Conservation (phyloP, 192 early-diverging fungal species). For the Geranomyces michiganensis region DNA sequence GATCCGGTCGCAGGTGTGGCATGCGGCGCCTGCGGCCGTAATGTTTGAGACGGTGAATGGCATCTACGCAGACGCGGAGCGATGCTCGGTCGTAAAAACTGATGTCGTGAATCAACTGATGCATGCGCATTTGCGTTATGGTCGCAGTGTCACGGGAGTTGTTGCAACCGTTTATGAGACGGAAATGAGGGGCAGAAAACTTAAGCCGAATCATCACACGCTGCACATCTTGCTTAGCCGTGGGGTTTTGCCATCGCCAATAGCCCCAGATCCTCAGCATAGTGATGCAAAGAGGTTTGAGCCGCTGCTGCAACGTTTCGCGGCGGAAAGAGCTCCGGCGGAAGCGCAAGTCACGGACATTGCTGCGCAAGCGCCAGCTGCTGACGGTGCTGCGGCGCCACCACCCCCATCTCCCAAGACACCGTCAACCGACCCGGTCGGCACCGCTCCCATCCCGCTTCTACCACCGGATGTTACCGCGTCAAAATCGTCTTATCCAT, state of each 20-base stretch:
- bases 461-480: neutral
- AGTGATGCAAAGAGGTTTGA: neutral
- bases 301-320: neutral
- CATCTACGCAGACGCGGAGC: conserved; percentile 17
- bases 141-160: neutral
- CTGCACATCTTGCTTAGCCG: conserved; percentile 8
- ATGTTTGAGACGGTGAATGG: neutral
- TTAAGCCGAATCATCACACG: conserved; percentile 1
- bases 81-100: neutral
- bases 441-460: neutral
- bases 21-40: neutral
- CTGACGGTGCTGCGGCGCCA: neutral
- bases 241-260: neutral
- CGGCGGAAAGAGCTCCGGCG: conserved; percentile 2
- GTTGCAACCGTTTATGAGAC: conserved; percentile 6
- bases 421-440: neutral
- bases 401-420: neutral
- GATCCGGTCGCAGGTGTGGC: conserved; percentile 9
- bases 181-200: neutral
- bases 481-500: neutral
- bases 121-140: conserved; percentile 8
- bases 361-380: neutral
- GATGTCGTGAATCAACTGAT: conserved; percentile 4
- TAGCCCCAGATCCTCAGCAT: neutral
- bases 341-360: neutral